Conservation (phyloP, 2,329 filamentous ascomycete species). For the Fusarium sp. region DNA sequence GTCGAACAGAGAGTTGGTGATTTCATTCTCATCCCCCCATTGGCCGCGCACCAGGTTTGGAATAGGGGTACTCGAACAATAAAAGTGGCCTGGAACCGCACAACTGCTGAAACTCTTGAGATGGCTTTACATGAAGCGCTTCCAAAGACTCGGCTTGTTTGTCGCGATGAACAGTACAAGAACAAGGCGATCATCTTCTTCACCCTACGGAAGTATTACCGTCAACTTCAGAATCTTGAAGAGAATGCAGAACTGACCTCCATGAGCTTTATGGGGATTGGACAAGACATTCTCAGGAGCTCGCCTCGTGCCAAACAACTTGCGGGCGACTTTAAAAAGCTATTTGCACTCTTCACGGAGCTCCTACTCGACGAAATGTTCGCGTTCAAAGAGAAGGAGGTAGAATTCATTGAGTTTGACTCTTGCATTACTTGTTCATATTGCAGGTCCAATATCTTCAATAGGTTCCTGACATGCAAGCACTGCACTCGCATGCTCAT, state of each 20-base stretch:
- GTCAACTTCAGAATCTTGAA: constrained; percentile 67
- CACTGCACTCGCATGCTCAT: constrained; percentile 77
- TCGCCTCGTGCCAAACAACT: constrained; percentile 71
- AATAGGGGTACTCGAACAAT: constrained; percentile 95
- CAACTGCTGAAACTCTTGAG: constrained; percentile 89
- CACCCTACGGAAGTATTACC: constrained; percentile 81
- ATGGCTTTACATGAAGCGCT: constrained; percentile 88
- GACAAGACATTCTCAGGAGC: constrained; percentile 57
- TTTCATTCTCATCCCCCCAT: constrained; percentile 90
- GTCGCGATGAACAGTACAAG: constrained; percentile 98
- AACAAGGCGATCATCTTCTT: constrained; percentile 97
- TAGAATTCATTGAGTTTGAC: constrained; percentile 85
- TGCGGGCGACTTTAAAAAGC: constrained; percentile 82
- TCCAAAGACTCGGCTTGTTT: constrained; percentile 88
- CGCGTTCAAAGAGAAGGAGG: constrained; percentile 73
- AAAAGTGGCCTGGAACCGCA: constrained; percentile 98
- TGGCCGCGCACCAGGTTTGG: constrained; percentile 98
- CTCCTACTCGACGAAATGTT: constrained; percentile 91
- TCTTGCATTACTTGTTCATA: constrained; percentile 96
- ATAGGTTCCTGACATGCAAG: constrained; percentile 92
- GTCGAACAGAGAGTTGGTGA: constrained; percentile 92
- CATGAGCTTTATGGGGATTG: constrained; percentile 61
- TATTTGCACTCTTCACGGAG: constrained; percentile 82
- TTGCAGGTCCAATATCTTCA: constrained; percentile 96
- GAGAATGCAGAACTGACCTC: constrained; percentile 59